A percentile compares a stretch with the other conserved stretches of the same genome.
Evolutionary conservation across 805 yeast species (phyloP).

Genomic region (Dipodascus albidus): DNA sequence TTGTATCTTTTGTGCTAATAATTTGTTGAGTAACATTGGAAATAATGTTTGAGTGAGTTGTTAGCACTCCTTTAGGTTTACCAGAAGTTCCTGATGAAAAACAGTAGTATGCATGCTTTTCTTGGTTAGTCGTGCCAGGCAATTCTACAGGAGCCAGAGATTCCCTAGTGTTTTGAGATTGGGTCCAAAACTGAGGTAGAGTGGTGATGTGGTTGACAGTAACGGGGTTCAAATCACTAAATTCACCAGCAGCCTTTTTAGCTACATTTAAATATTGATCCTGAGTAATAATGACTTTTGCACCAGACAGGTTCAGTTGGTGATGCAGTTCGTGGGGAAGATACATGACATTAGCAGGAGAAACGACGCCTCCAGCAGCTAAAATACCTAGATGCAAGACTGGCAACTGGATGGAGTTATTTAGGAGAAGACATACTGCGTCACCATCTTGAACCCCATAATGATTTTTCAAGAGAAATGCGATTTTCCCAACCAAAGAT

Average conservation of each 20-base stretch:
- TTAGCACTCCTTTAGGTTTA: conserved; percentile 61
- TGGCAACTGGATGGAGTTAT: conserved; percentile 18
- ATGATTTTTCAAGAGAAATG: conserved; percentile 41
- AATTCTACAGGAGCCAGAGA: conserved; percentile 1
- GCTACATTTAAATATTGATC: not conserved
- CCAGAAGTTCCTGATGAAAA: conserved; percentile 31
- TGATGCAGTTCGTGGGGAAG: conserved; percentile 20
- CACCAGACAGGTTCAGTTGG: conserved; percentile 15
- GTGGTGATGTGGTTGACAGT: conserved; percentile 1
- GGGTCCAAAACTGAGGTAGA: not conserved
- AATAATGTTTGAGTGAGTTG: conserved; percentile 41
- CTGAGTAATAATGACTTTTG: conserved; percentile 4
- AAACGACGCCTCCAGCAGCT: conserved; percentile 18
- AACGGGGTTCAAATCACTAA: conserved; percentile 1
- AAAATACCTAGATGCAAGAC: conserved; percentile 19
- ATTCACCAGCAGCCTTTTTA: conserved; percentile 5
- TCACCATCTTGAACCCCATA: conserved; percentile 14
- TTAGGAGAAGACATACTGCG: conserved; percentile 18
- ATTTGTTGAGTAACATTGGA: conserved; percentile 16
- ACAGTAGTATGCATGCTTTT: conserved; percentile 18
- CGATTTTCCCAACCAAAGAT: conserved; percentile 67
- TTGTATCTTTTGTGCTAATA: not conserved
- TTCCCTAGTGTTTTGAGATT: conserved; percentile 5
- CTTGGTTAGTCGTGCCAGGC: not conserved
- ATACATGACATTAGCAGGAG: conserved; percentile 24